A percentile compares a stretch with the other conserved stretches of the same genome.
These are phyloP conservation scores for Vaccinium corymbosum DNA, from an alignment of 148 eudicot genomes.

Conservation along the genomic window DNA sequence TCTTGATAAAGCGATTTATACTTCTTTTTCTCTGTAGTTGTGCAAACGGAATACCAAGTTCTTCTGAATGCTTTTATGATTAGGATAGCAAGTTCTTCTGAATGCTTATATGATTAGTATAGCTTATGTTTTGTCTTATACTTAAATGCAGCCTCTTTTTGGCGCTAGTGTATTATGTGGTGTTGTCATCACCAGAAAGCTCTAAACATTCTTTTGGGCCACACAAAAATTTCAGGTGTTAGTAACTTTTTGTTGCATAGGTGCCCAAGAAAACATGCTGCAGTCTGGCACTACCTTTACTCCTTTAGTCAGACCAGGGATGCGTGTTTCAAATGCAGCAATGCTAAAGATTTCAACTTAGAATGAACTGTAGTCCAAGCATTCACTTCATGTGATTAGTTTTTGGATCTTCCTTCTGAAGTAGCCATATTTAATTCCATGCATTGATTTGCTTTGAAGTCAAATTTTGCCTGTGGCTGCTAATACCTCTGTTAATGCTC, in stretches of 20 bases:
- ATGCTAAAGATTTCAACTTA: not conserved
- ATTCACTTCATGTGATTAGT: not conserved
- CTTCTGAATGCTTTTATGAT: not conserved
- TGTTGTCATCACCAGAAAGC: not conserved
- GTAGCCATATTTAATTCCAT: not conserved
- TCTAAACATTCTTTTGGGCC: not conserved
- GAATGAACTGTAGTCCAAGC: not conserved
- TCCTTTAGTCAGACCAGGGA: not conserved
- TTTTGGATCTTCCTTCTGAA: not conserved
- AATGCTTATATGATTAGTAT: not conserved
- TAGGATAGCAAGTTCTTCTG: not conserved
- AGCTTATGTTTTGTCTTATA: not conserved
- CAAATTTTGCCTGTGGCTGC: not conserved
- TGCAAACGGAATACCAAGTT: not conserved
- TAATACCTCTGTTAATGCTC: not conserved
- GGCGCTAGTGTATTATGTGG: not conserved
- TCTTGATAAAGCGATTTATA: not conserved
- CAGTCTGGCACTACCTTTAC: not conserved
- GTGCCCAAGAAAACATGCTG: not conserved
- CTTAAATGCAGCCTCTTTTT: not conserved
- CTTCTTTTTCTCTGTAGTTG: not conserved
- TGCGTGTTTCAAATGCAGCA: too few relatives aligned
- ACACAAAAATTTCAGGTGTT: not conserved
- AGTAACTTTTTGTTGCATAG: not conserved
- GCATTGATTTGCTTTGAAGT: not conserved